These are phyloP conservation scores for Ceratocystiopsis sp. DNA, from an alignment of 2,329 filamentous ascomycete genomes.

Conservation along the genomic window DNA sequence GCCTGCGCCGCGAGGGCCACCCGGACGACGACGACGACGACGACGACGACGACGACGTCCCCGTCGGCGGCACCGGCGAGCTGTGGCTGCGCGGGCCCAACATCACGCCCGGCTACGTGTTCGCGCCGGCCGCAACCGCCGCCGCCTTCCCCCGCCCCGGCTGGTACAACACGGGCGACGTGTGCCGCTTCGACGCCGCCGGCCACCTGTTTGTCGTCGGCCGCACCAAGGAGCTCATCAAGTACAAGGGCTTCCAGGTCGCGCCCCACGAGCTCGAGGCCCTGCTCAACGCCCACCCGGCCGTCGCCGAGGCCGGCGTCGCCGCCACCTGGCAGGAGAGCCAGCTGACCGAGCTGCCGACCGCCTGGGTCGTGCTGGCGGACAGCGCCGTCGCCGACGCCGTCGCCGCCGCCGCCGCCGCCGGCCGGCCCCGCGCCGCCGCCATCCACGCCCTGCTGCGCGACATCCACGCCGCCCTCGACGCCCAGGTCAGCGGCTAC, in stretches of 20 bases:
- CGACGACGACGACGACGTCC: slow-evolving; percentile 16
- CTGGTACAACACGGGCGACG: slow-evolving; percentile 29
- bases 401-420: too few relatives aligned
- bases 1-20: too few relatives aligned
- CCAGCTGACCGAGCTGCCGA: slow-evolving; percentile 21
- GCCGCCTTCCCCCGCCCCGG: slow-evolving; percentile 20
- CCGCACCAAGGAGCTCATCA: slow-evolving; percentile 23
- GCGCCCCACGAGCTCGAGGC: slow-evolving; percentile 20
- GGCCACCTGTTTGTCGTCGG: slow-evolving; percentile 20
- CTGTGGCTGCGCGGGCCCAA: slow-evolving; percentile 26
- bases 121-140: slow-evolving; percentile 20
- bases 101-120: slow-evolving; percentile 23
- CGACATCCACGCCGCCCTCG: slow-evolving; percentile 16
- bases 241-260: slow-evolving; percentile 25
- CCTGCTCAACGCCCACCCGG: slow-evolving; percentile 19
- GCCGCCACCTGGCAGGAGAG: slow-evolving; percentile 20
- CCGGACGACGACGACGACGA: too few relatives aligned
- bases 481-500: slow-evolving; percentile 22
- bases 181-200: slow-evolving; percentile 19
- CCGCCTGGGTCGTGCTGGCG: slow-evolving; percentile 21
- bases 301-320: slow-evolving; percentile 19
- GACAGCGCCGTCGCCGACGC: slow-evolving; percentile 7
- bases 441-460: slow-evolving; percentile 9
- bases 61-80: slow-evolving; percentile 12
- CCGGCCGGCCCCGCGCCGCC: too few relatives aligned